These are phyloP conservation scores for Dryas integrifolia DNA, from an alignment of 331 rosid genomes.

Conservation along the genomic window DNA sequence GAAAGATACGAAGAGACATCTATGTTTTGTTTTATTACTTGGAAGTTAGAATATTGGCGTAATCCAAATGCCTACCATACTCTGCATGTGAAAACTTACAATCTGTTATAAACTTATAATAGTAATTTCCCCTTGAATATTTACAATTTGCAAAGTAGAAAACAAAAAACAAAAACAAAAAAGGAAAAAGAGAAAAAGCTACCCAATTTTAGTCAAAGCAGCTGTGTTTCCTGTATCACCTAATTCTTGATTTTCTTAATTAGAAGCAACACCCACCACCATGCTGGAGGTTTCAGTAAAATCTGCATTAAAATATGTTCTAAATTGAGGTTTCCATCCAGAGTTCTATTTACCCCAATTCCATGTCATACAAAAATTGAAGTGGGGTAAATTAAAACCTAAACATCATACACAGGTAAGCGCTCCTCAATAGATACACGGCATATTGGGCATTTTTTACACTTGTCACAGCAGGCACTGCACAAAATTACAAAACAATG, in stretches of 20 bases:
- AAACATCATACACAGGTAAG: constrained; percentile 85
- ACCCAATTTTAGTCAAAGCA: constrained; percentile 3
- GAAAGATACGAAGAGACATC: too few relatives aligned
- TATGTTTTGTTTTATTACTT: too few relatives aligned
- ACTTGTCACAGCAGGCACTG: constrained; percentile 83
- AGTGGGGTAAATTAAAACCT: constrained; percentile 36
- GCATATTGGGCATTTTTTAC: constrained; percentile 90
- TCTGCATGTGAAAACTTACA: not conserved
- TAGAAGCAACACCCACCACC: constrained; percentile 28
- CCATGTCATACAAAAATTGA: constrained; percentile 24
- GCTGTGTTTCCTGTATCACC: constrained; percentile 27
- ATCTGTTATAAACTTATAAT: not conserved
- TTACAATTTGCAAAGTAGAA: constrained; percentile 36
- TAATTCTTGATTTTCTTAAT: constrained; percentile 25
- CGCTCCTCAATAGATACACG: constrained; percentile 62
- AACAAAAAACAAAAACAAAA: too few relatives aligned
- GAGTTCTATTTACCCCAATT: constrained; percentile 31
- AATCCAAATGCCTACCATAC: not conserved
- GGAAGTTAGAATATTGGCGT: not conserved
- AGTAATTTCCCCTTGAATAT: constrained; percentile 21
- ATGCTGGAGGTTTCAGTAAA: constrained; percentile 18
- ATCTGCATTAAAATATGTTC: constrained; percentile 30
- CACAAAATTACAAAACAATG: constrained; percentile 17
- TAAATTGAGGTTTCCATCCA: constrained; percentile 19
- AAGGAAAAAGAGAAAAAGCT: not conserved